Evolutionary conservation across 495 filamentous ascomycete species (phyloP), one percentile per base, ranked within the genome.

Genomic region (Darksidea phi): DNA sequence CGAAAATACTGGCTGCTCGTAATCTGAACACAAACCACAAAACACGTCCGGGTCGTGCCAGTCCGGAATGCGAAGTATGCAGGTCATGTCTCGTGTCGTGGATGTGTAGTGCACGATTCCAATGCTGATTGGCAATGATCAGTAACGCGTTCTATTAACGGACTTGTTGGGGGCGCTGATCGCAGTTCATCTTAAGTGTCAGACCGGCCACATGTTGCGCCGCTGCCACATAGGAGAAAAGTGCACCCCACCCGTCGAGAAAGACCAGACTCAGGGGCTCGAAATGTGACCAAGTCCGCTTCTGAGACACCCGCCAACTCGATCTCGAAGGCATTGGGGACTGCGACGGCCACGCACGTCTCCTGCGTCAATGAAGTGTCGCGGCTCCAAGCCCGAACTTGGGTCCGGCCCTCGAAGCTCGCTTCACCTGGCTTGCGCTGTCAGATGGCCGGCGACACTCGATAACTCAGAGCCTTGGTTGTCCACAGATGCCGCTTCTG

Each of bases 31-130:
- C 51, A 12, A 24, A 17, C 41, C 51, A 51, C 47, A 42, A 42
- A 53, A 26, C 47, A 15, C n/a, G 47, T 26, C 57, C 34, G 43
- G 18, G 25, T 54, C 21, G 64, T 67, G 64, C 59, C 56, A 63
- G 48, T 59, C 59, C 54, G 66, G 48, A 55, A 48, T 48, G 52
- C n/a, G 41, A 28, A 23, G 21, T 45, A 55, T 68, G 60, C 65
- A 68, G 55, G 55, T 60, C 18, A 56, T 67, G 59, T 67, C 66
- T 68, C 61, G 66, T 59, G 51, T 60, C 32, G 55, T 61, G 51
- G 53, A 48, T 10, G 53, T 23, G 48, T 21, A 20, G 24, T 11
- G 48, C 48, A 17, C 28, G 52, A 34, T 53, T 42, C 8, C 21
- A 10, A n/a, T 18, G 28, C 13, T 64, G 66, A 68, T 68, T 68